Base-by-base conservation (phyloP, 306 rosid genomes). In the Cicer cuneatum region DNA sequence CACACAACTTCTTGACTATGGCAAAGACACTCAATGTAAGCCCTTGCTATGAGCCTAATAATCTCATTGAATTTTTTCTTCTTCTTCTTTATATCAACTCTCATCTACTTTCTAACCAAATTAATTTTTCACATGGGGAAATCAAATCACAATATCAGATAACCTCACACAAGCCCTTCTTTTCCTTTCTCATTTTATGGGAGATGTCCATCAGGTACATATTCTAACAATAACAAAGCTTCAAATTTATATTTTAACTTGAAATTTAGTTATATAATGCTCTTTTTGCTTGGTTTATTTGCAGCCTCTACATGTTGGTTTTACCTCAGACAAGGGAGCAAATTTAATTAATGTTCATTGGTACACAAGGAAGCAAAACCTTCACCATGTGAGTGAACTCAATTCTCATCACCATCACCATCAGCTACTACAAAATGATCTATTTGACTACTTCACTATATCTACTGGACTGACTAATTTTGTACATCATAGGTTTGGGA, bases 291-390 rank as follows among this genome's bases (percentile, higher is more conserved):
- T 10, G 78, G 43, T 56, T 66, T 60, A 38, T 75, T 42, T 83
- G 78, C 87, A 94, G 97, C 98, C 98, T 91, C 87, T 94, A 38
- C 98, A 91, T 77, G 94, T 89, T 42, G 98, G 98, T 11, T 90
- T 89, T 70, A 82, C 90, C n/a, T 69, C 90, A 69, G 98, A 91
- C 82, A 83, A 53, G 79, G 98, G 98, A 73, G 98, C 70, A 24
- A 94, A 94, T 60, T 80, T 83, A 48, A 88, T 94, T 41, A 71
- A 87, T 37, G 85, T 94, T 71, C 89, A 88, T 47, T 94, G 98
- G 98, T 91, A 69, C 74, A 91, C 83, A 14, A 86, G 81, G 76
- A 86, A 86, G 80, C 87, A 86, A 82, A 91, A 90, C 84, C 98
- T 93, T 74, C 98, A 93, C 76, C 98, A 91, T 84, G 98, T 93